Evolutionary conservation across 2,329 filamentous ascomycete species (phyloP), one percentile per base, ranked within the genome.

Genomic region (Amauroascus niger): DNA sequence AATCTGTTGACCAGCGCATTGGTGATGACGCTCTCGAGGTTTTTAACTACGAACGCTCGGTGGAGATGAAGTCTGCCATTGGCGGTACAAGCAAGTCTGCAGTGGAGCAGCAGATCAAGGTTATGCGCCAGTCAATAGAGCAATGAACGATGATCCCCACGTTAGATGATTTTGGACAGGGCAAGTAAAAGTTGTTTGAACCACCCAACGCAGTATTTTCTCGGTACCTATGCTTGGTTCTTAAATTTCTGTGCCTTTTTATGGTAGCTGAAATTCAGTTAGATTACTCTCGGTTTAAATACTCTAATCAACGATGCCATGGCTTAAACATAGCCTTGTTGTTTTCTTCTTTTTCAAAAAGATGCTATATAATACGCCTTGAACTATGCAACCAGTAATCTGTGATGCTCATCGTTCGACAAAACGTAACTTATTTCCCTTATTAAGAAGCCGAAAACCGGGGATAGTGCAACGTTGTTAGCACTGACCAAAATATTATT

Each of bases 11-110:
- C 59, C 63, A 69, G 1, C 77, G 86, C 49, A 87, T 94, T 59
- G 82, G 79, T 28, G 76, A 82, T 55, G 87, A 93, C 65, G 80
- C 94, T 39, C 69, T 79, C 45, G 73, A 80, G 46, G 80, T 80
- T 24, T 86, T 95, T 65, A 79, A 94, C 70, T 95, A 93, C 64
- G 84, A 94, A 71, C 80, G 80, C 59, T 87, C 84, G 56, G 87
- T 95, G 6, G 88, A 95, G 76, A 78, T 85, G 74, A 81, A 85
- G 64, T 79, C 81, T 40, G 83, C 87, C 2, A 82, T 82, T 60
- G 89, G 88, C 22, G 87, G 88, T 26, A 93, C 87, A 22, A 89
- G 86, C 73, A 82, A 79, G 71, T 78, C 77, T 11, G 78, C 79
- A 22, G 83, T 89, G 30, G 61, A 83, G 30, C 76, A 79, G 64